phyloP scores from a whole-genome alignment of 208 protist species.

The Trypanosoma lewisi region DNA sequence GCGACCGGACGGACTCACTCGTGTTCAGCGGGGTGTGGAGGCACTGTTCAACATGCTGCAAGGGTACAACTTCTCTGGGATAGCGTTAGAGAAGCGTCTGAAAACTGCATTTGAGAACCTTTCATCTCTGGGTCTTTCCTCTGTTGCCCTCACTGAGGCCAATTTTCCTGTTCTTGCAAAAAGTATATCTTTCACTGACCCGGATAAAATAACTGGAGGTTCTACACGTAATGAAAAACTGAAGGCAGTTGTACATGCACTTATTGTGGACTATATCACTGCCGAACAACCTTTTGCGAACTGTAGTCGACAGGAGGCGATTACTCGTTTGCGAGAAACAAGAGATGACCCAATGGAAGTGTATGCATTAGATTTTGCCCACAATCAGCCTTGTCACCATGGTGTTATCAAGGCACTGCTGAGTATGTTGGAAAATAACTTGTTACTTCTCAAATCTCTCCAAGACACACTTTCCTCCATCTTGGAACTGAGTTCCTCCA shows the following conservation, averaged over 20 bases:
- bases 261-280: slow-evolving; percentile 71
- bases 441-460: slow-evolving; percentile 56
- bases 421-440: slow-evolving; percentile 54
- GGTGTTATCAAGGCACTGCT: slow-evolving; percentile 59
- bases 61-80: slow-evolving; percentile 65
- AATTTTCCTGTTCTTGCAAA: slow-evolving; percentile 46
- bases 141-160: slow-evolving; percentile 51
- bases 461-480: slow-evolving; percentile 45
- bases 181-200: slow-evolving; percentile 4
- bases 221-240: slow-evolving; percentile 64
- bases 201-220: not conserved
- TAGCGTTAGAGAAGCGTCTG: slow-evolving; percentile 51
- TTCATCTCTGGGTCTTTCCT: slow-evolving; percentile 63
- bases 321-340: slow-evolving; percentile 53
- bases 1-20: slow-evolving; percentile 56
- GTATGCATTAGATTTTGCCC: slow-evolving; percentile 68
- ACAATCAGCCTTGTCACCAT: slow-evolving; percentile 75
- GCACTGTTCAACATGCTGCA: slow-evolving; percentile 67
- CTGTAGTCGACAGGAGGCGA: slow-evolving; percentile 63
- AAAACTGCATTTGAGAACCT: slow-evolving; percentile 52
- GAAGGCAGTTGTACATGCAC: slow-evolving; percentile 40
- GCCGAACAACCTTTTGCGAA: slow-evolving; percentile 71
- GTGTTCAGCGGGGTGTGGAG: slow-evolving; percentile 59
- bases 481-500: slow-evolving; percentile 48
- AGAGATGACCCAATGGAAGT: slow-evolving; percentile 27